A percentile compares a stretch with the other conserved stretches of the same genome.
phyloP scores from a whole-genome alignment of 352 stramenopile species.

The Pythium volutum region DNA sequence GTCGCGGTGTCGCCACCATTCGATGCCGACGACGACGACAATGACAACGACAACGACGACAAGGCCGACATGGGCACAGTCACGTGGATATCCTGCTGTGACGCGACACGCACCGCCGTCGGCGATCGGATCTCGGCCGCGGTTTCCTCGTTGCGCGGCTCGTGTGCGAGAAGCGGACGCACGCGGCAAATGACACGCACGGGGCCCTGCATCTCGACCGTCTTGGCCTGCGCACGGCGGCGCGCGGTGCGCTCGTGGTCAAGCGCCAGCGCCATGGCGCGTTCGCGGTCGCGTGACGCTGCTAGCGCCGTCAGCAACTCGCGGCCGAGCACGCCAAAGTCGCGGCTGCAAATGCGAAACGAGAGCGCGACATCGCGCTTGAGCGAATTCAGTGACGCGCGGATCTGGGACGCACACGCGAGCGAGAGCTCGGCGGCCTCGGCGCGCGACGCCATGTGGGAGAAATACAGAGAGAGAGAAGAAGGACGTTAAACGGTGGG shows the following conservation, averaged over 20 bases:
- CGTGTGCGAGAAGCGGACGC: slow-evolving; percentile 35
- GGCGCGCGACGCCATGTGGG: slow-evolving; percentile 11
- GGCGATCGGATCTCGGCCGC: not conserved
- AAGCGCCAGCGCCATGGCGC: slow-evolving; percentile 33
- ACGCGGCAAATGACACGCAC: slow-evolving; percentile 84
- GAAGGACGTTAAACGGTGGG: too few relatives aligned
- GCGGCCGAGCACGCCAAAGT: slow-evolving; percentile 63
- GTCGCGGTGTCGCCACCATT: slow-evolving; percentile 1
- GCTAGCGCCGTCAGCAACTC: slow-evolving; percentile 56
- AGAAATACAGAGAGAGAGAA: not conserved
- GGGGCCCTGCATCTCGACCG: slow-evolving; percentile 48
- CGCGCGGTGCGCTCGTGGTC: slow-evolving; percentile 50
- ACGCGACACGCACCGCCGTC: slow-evolving; percentile 4
- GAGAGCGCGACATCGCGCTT: slow-evolving; percentile 65
- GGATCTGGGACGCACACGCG: slow-evolving; percentile 30
- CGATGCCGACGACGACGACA: slow-evolving; percentile 5
- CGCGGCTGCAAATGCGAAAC: slow-evolving; percentile 63
- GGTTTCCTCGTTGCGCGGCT: slow-evolving; percentile 9
- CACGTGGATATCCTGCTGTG: slow-evolving; percentile 24
- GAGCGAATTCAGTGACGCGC: slow-evolving; percentile 38
- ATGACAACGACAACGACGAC: slow-evolving; percentile 4
- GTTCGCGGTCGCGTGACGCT: slow-evolving; percentile 33
- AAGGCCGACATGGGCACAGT: slow-evolving; percentile 10
- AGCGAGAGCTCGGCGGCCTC: slow-evolving; percentile 13
- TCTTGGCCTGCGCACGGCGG: slow-evolving; percentile 40